These are phyloP conservation scores for Monosporascus sp. DNA, from an alignment of 2,329 filamentous ascomycete genomes.

Conservation along the genomic window DNA sequence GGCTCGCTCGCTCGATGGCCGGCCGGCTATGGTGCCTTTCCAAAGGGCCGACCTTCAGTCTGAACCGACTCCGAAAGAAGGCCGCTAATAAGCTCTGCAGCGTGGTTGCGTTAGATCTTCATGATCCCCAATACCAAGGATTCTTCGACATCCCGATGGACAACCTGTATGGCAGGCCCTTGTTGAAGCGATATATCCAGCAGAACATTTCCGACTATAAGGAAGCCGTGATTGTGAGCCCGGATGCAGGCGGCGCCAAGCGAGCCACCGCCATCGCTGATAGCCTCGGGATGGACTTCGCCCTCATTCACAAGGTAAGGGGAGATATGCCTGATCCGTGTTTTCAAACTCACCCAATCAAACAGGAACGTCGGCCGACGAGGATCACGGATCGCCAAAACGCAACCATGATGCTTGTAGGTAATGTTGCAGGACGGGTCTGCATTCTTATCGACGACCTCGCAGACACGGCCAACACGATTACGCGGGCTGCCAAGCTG, in stretches of 20 bases:
- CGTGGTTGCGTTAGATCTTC: slow-evolving; percentile 95
- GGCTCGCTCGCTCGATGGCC: background rate
- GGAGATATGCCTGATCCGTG: slow-evolving; percentile 20
- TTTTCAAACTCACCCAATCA: slow-evolving; percentile 28
- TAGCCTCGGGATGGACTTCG: slow-evolving; percentile 88
- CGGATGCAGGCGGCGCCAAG: slow-evolving; percentile 95
- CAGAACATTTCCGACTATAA: slow-evolving; percentile 79
- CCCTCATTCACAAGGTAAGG: slow-evolving; percentile 91
- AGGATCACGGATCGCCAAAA: slow-evolving; percentile 85
- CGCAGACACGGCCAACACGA: slow-evolving; percentile 93
- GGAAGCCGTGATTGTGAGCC: slow-evolving; percentile 87
- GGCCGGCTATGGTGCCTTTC: background rate
- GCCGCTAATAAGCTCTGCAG: slow-evolving; percentile 23
- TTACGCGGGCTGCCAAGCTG: slow-evolving; percentile 93
- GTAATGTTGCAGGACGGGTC: slow-evolving; percentile 72
- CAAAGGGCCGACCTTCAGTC: too few relatives aligned
- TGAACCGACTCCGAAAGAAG: background rate
- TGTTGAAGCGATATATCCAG: slow-evolving; percentile 67
- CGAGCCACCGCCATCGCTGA: slow-evolving; percentile 93
- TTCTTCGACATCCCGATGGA: slow-evolving; percentile 99
- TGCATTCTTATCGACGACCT: slow-evolving; percentile 93
- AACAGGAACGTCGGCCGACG: slow-evolving; percentile 79
- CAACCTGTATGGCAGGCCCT: slow-evolving; percentile 83
- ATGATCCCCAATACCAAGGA: slow-evolving; percentile 94
- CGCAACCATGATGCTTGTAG: slow-evolving; percentile 92